Evolutionary conservation across 2,329 filamentous ascomycete genomes (phyloP), one percentile per base, ranked within the genome.

Genomic region (Alternaria sp.): DNA sequence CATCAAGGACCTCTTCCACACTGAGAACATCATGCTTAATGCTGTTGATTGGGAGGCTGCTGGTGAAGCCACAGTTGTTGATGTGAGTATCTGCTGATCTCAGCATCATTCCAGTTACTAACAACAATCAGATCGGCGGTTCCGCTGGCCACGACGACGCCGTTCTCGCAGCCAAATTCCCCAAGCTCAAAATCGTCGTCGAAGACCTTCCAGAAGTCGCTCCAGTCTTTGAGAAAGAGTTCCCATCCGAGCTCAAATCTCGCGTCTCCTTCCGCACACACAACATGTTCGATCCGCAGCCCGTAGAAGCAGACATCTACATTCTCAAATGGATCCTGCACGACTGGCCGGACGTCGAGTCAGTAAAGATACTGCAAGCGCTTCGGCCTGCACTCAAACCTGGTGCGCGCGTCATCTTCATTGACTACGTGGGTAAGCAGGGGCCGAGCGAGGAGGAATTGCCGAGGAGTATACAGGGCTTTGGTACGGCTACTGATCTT

Each of bases 251-350:
- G 10, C 66, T 77, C 10, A 61, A 58, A 41, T 67, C 64, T 15
- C 75, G 77, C 50, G 72, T 80, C 44, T 70, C 66, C 7, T 82
- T 82, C 63, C 79, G 82, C 64, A 79, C 79, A 4, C 87, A 90
- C 71, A 85, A 89, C 69, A 88, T 90, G 72, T 88, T 89, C 73
- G 80, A 81, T 6, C 82, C 84, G 55, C 88, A 90, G 74, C 82
- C 84, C 0, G 80, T 86, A 14, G 78, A 83, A 51, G 88, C 75
- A n/a, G 75, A 76, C 58, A 72, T 88, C 18, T 90, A 89, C 77
- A 68, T 86, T 68, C 84, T 89, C 75, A 85, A 87, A 51, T 85
- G 84, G 82, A 88, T 90, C 65, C 76, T 90, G 8, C 87, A 90
- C 73, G 88, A 90, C 77, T 88, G 87, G 79, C 84, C 87, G 0